A percentile compares a stretch with the other conserved stretches of the same genome.
These are phyloP conservation scores for Talaromyces rugulosus DNA, from an alignment of 2,329 filamentous ascomycete genomes.

Conservation along the genomic window DNA sequence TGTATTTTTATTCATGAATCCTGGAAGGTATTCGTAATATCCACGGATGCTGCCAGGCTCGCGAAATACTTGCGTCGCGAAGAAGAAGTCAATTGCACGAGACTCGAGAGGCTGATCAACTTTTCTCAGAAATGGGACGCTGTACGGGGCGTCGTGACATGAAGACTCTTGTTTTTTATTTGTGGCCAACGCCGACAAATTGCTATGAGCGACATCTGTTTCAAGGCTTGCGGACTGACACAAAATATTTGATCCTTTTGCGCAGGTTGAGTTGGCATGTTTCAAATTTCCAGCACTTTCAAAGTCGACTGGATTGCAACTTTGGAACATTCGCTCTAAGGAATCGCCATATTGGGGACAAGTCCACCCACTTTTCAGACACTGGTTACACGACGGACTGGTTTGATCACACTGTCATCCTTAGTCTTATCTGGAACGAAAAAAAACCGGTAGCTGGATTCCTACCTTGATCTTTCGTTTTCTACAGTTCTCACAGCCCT, in stretches of 20 bases:
- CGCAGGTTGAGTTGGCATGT: neutral
- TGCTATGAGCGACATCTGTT: neutral
- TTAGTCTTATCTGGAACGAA: neutral
- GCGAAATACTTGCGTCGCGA: slow-evolving; percentile 12
- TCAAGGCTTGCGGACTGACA: neutral
- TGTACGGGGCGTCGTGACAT: slow-evolving; percentile 8
- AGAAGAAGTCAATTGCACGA: slow-evolving; percentile 13
- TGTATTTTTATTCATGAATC: neutral
- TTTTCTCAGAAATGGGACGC: slow-evolving; percentile 13
- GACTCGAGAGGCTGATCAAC: slow-evolving; percentile 9
- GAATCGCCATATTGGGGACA: slow-evolving; percentile 17
- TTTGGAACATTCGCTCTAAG: slow-evolving; percentile 16
- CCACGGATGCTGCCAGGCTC: slow-evolving; percentile 12
- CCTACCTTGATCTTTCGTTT: slow-evolving; percentile 68
- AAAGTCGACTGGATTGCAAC: neutral
- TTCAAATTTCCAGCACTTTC: neutral
- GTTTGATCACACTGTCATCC: slow-evolving; percentile 13
- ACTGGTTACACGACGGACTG: slow-evolving; percentile 12
- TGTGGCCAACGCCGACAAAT: neutral
- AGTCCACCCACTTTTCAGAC: slow-evolving; percentile 13
- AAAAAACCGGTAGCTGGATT: neutral
- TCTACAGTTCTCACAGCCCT: slow-evolving; percentile 71
- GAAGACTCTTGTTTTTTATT: neutral
- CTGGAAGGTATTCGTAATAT: slow-evolving; percentile 14
- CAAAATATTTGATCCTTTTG: neutral